Evolutionary conservation across 192 early-diverging fungal species (phyloP).

Genomic region (Coemansia sp.): DNA sequence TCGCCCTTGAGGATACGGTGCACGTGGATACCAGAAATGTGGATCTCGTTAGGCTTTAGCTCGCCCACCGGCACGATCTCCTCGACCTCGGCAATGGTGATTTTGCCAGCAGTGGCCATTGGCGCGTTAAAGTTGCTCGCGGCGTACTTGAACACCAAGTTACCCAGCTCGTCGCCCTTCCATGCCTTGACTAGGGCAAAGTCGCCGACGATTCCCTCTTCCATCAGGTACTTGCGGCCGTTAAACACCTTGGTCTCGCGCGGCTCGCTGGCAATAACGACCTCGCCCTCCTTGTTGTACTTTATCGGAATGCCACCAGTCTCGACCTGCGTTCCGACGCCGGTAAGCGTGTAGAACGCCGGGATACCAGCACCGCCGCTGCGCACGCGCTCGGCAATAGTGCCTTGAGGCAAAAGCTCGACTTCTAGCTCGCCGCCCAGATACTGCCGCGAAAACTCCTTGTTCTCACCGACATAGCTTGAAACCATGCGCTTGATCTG

Average conservation of each 20-base stretch:
- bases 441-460: conserved; percentile 78
- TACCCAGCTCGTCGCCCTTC: conserved; percentile 78
- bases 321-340: conserved; percentile 67
- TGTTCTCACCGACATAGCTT: conserved; percentile 77
- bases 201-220: conserved; percentile 73
- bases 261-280: conserved; percentile 58
- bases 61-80: conserved; percentile 71
- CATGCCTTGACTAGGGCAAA: conserved; percentile 79
- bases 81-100: conserved; percentile 77
- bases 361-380: conserved; percentile 72
- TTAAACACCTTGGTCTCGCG: conserved; percentile 68
- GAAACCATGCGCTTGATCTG: conserved; percentile 81
- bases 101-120: conserved; percentile 71
- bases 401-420: conserved; percentile 73
- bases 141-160: conserved; percentile 67
- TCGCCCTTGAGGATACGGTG: conserved; percentile 70
- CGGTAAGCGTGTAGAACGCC: conserved; percentile 69
- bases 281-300: conserved; percentile 53
- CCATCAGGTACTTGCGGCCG: conserved; percentile 69
- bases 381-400: conserved; percentile 72
- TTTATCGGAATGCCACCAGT: conserved; percentile 73
- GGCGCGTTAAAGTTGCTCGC: conserved; percentile 78
- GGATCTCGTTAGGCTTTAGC: conserved; percentile 67
- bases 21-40: conserved; percentile 71
- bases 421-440: conserved; percentile 78